Conservation (phyloP, 2,329 filamentous ascomycete genomes). For the Colletotrichum spaethianum region DNA sequence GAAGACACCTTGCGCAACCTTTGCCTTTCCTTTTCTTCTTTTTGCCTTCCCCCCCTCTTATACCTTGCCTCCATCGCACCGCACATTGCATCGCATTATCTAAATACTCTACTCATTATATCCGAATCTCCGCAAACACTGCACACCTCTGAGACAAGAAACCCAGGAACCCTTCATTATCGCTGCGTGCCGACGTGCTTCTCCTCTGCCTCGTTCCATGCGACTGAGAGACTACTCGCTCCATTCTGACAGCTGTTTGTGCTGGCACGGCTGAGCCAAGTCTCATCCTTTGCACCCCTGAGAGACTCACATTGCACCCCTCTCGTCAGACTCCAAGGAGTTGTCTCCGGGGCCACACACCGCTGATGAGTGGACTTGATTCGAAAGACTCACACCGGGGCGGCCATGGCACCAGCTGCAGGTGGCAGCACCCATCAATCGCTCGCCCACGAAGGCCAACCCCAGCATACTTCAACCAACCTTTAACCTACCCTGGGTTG, state of each 20-base stretch:
- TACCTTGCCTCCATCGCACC: background rate
- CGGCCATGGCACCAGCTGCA: too few relatives aligned
- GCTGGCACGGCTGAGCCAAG: background rate
- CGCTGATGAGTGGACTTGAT: background rate
- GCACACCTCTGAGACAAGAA: background rate
- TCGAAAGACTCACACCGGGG: background rate
- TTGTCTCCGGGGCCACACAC: background rate
- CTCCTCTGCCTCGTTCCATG: slow-evolving; percentile 1
- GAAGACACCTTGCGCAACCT: background rate
- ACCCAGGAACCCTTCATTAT: background rate
- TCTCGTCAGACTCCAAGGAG: background rate
- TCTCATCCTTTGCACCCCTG: background rate
- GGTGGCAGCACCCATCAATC: too few relatives aligned
- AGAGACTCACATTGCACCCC: background rate
- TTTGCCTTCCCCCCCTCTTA: background rate
- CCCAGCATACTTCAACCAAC: background rate
- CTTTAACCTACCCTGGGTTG: background rate
- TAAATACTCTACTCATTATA: background rate
- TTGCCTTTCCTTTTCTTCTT: background rate
- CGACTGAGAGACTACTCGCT: background rate
- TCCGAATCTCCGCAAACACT: background rate
- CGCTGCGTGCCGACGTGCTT: background rate
- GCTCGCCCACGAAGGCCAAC: too few relatives aligned
- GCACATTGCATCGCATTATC: background rate
- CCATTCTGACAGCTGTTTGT: background rate